A percentile compares a stretch with the other conserved stretches of the same genome.
phyloP scores from a whole-genome alignment of 352 stramenopile genomes.

The Globisporangium polare region DNA sequence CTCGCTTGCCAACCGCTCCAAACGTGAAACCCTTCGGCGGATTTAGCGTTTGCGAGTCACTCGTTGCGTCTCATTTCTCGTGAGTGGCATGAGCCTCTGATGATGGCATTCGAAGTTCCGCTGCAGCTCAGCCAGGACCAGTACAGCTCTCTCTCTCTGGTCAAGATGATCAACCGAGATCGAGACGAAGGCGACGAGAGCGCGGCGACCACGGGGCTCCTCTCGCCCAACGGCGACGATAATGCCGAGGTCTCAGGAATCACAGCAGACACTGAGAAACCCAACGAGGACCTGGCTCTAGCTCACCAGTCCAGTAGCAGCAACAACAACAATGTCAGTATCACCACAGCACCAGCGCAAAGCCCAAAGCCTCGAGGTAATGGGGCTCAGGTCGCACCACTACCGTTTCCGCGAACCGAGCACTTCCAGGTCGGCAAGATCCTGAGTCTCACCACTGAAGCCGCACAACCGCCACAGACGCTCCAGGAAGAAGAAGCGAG shows the following conservation, averaged over 20 bases:
- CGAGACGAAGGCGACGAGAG: background rate
- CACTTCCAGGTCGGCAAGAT: constrained; percentile 56
- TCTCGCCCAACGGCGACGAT: background rate
- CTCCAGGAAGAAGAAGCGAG: constrained; percentile 33
- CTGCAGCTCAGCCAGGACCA: background rate
- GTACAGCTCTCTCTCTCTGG: no score
- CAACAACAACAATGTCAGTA: constrained; percentile 1
- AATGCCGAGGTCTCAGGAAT: background rate
- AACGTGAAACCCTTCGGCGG: background rate
- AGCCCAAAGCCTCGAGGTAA: background rate
- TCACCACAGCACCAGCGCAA: background rate
- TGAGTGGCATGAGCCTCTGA: background rate
- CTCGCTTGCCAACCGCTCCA: background rate
- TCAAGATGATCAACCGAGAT: constrained; percentile 6
- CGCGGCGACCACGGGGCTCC: background rate
- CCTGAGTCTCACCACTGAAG: constrained; percentile 13
- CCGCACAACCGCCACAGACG: constrained; percentile 5
- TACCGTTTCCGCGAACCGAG: constrained; percentile 27
- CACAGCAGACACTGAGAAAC: background rate
- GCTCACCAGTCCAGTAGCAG: background rate
- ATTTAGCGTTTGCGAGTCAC: constrained; percentile 1
- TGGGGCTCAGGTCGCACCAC: constrained; percentile 22
- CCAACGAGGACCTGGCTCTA: background rate
- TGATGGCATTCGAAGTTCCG: background rate
- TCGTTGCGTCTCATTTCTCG: background rate